Percentiles rank a stretch among this genome's conserved stretches.
Conservation (phyloP, 148 eudicot species). For the Heliosperma pusillum region DNA sequence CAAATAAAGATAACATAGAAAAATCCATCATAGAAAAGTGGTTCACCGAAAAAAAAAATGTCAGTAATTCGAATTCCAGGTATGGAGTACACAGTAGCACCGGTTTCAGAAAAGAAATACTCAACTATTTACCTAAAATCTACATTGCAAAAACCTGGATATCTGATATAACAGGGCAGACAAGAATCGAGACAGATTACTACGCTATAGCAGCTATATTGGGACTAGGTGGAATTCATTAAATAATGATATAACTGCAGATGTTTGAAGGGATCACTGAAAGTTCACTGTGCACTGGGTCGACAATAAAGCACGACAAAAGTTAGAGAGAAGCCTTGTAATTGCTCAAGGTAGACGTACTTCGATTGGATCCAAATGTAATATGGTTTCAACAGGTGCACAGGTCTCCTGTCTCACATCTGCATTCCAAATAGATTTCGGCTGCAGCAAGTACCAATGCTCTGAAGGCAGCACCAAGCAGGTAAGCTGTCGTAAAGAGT, state of each 20-base stretch:
- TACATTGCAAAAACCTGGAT: not conserved
- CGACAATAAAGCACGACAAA: not conserved
- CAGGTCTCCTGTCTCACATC: slow-evolving; percentile 56
- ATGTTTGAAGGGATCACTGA: slow-evolving; percentile 8
- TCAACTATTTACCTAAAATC: not conserved
- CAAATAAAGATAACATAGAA: not conserved
- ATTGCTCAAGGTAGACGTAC: slow-evolving; percentile 37
- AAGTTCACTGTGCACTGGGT: not conserved
- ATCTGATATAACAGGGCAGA: not conserved
- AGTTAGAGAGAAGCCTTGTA: not conserved
- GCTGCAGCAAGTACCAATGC: slow-evolving; percentile 50
- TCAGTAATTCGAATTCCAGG: not conserved
- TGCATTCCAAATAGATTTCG: slow-evolving; percentile 90
- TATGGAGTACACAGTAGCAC: not conserved
- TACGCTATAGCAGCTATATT: not conserved
- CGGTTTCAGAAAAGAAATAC: not conserved
- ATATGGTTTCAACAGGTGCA: slow-evolving; percentile 75
- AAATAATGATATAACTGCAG: not conserved
- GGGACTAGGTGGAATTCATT: not conserved
- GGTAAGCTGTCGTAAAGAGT: slow-evolving; percentile 65
- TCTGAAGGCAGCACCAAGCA: slow-evolving; percentile 81
- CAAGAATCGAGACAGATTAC: not conserved
- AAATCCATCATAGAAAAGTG: not conserved
- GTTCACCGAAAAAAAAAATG: not conserved
- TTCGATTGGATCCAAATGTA: slow-evolving; percentile 84